Evolutionary conservation across 164 flowering plant genomes (phyloP), one percentile per base, ranked within the genome.

Genomic region (Kalanchoe fedtschenkoi): DNA sequence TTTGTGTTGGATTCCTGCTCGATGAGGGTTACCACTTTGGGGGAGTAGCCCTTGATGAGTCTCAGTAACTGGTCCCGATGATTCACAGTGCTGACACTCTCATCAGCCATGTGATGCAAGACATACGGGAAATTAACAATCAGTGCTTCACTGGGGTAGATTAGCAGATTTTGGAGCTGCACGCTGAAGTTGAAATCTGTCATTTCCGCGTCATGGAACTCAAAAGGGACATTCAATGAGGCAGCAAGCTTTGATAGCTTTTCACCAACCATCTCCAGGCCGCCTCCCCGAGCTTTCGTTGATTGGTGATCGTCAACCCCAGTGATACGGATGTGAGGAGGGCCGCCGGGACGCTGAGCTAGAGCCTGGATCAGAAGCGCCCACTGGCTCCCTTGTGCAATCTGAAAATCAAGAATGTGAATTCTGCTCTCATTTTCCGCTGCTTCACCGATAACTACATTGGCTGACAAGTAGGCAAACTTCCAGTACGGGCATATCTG

Each of bases 321-420:
- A 11, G 61, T 58, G 29, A 58, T 58, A 37, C 61, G 61, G 42
- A 34, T 58, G 38, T 33, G 41, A 34, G 61, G 61, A 37, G 61
- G 41, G 24, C 61, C 41, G 34, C 42, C 61, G 19, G 61, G 42
- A 58, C 42, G 61, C 9, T 24, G 41, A 1, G 38, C 61, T 4
- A 58, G 61, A 58, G 61, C 41, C 61, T 58, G 24, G 5, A 58
- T 58, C 13, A 58, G 41, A 58, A 37, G 41, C 30, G 41, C 41
- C 61, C 61, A 58, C 61, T 58, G 61, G 61, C 61, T 58, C 13
- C 61, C 61, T 58, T 58, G 61, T 7, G 61, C 61, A 34, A 58
- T 58, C 61, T 58, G 61, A 22, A 58, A 58, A 58, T 58, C 61
- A 33, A 58, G 38, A 19, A 58, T 58, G 38, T 58, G 61, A 37